Base-by-base conservation (phyloP, 2,329 filamentous ascomycete genomes). In the Botrytis squamosa region DNA sequence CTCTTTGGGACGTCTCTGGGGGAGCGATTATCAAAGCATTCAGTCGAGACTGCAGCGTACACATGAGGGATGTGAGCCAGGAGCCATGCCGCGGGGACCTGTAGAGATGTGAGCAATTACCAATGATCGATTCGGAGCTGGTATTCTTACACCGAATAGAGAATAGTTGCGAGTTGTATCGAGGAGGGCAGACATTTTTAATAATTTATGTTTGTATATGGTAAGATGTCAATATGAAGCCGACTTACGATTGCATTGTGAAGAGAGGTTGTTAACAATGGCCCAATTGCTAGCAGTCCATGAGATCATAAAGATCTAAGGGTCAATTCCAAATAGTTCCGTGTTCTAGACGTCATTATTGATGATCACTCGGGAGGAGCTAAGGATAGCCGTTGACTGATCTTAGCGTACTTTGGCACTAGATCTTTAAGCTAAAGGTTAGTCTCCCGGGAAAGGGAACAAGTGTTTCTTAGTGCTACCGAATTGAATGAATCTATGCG, bases 61-160 rank as follows among this genome's bases (percentile, higher is more conserved):
- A 33, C 0, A 46, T 72, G 62, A 33, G 46, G 38, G 3, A 22
- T 1, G 20, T 55, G 22, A 9, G 60, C 40, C 4, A 72, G 9
- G 44, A 59, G 8, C 60, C 70, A 72, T 42, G 70, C 70, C 44
- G 29, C 62, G 3, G 70, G 70, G 9, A 72, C 44, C 62, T 72
- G 55, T 8, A 16, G 18, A n/a, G 9, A 33, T 67, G 16, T 65
- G 29, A 36, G 46, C 44, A 67, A 22, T 46, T 29, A 18, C 16
- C 22, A 36, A 59, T 14, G 22, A 12, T n/a, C 6, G 22, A 42
- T 9, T 33, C 7, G 7, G 20, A 36, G 12, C 4, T 63, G 40
- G 8, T 7, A 60, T 36, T n/a, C 70, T 67, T 72, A 72, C 70
- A 40, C 36, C 5, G 36, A 46, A 72, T 25, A 72, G 29, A 22